These are phyloP conservation scores for Cordyceps militaris DNA, from an alignment of 2,329 filamentous ascomycete species.

Conservation along the genomic window DNA sequence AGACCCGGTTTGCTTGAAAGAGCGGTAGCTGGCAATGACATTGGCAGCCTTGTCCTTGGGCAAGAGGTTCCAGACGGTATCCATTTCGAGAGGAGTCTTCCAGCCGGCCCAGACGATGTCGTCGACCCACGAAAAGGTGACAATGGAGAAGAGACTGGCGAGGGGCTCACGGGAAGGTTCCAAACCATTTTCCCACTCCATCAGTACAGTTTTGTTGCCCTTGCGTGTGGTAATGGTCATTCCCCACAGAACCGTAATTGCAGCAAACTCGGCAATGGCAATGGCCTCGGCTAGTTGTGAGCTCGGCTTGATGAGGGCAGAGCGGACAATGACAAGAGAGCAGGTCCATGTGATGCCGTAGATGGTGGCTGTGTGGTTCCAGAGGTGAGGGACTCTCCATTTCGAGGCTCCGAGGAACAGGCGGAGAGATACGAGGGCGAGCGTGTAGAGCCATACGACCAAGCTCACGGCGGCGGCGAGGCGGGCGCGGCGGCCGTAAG, in stretches of 20 bases:
- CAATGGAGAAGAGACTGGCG: slow-evolving; percentile 80
- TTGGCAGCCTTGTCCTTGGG: slow-evolving; percentile 80
- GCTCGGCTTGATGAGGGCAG: slow-evolving; percentile 69
- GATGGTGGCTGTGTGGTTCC: slow-evolving; percentile 86
- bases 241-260: slow-evolving; percentile 66
- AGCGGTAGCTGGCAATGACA: slow-evolving; percentile 76
- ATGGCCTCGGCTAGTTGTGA: slow-evolving; percentile 57
- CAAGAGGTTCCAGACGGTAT: slow-evolving; percentile 85
- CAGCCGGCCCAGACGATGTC: slow-evolving; percentile 84
- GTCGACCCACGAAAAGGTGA: slow-evolving; percentile 88
- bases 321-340: slow-evolving; percentile 71
- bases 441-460: slow-evolving; percentile 72
- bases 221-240: slow-evolving; percentile 78
- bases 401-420: slow-evolving; percentile 58
- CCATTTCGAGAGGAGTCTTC: slow-evolving; percentile 72
- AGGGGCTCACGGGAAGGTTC: slow-evolving; percentile 81
- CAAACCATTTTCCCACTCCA: slow-evolving; percentile 85
- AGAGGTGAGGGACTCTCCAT: slow-evolving; percentile 66
- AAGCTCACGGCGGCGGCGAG: slow-evolving; percentile 60
- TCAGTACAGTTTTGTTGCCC: slow-evolving; percentile 79
- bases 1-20: slow-evolving; percentile 72
- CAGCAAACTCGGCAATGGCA: slow-evolving; percentile 64
- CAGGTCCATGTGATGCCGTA: slow-evolving; percentile 81
- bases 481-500: slow-evolving; percentile 37
- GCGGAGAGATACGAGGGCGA: slow-evolving; percentile 65